Evolutionary conservation across 2,329 filamentous ascomycete genomes (phyloP).

Genomic region (Pseudocercospora cruenta): DNA sequence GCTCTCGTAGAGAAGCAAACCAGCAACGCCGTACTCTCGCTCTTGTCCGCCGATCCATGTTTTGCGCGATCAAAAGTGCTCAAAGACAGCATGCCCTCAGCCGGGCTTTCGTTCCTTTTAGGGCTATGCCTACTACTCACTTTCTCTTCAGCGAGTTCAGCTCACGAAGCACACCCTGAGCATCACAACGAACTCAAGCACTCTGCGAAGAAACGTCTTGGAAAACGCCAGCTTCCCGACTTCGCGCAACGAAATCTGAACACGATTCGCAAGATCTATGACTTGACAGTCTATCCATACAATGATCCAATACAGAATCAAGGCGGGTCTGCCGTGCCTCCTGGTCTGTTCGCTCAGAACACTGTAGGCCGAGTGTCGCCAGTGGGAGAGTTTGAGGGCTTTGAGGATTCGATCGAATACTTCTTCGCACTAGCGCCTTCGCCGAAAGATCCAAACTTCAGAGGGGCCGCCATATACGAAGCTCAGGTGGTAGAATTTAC

Average conservation of each 20-base stretch:
- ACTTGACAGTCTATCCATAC: constrained; percentile 40
- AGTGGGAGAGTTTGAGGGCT: constrained; percentile 48
- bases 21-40: neutral
- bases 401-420: constrained; percentile 50
- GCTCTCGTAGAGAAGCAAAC: neutral
- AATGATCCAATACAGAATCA: constrained; percentile 43
- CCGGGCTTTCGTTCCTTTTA: neutral
- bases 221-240: constrained; percentile 12
- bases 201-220: neutral
- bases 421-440: constrained; percentile 50
- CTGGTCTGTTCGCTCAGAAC: constrained; percentile 45
- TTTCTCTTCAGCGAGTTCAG: neutral
- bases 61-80: neutral
- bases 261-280: constrained; percentile 16
- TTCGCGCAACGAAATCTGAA: constrained; percentile 16
- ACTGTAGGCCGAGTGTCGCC: constrained; percentile 47
- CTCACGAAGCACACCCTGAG: neutral
- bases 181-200: neutral
- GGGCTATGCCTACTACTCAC: neutral
- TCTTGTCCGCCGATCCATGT: neutral
- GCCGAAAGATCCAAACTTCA: constrained; percentile 29
- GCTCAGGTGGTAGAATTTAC: constrained; percentile 32
- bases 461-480: constrained; percentile 29
- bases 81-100: neutral
- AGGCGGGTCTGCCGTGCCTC: constrained; percentile 43